These are phyloP conservation scores for Sclerotinia sclerotiorum DNA, from an alignment of 2,329 filamentous ascomycete species.

Conservation along the genomic window DNA sequence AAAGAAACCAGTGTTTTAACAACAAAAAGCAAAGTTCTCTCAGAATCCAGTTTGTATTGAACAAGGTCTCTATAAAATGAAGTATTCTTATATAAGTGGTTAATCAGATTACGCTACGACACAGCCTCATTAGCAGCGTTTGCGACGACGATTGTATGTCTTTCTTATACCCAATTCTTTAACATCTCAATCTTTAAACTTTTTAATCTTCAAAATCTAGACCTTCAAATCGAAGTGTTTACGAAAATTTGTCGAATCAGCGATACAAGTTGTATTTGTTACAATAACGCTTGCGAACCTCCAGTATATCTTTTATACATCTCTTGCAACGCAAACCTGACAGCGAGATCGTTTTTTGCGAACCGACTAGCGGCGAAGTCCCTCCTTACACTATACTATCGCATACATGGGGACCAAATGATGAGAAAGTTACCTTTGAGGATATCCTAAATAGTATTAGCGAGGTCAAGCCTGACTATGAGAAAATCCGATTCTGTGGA, in stretches of 20 bases:
- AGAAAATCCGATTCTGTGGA: not conserved
- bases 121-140: not conserved
- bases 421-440: conserved; percentile 6
- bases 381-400: conserved; percentile 3
- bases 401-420: conserved; percentile 1
- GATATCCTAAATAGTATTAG: not conserved
- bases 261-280: too few species aligned
- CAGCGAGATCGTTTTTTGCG: too few species aligned
- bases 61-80: not conserved
- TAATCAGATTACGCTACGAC: not conserved
- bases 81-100: not conserved
- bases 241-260: too few species aligned
- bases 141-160: not conserved
- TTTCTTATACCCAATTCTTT: not conserved
- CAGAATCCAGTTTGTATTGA: not conserved
- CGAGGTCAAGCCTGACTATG: not conserved
- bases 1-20: not conserved
- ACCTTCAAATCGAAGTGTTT: too few species aligned
- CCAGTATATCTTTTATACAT: too few species aligned
- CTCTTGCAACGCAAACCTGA: too few species aligned
- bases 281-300: too few species aligned
- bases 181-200: too few species aligned
- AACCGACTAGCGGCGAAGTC: too few species aligned
- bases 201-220: too few species aligned
- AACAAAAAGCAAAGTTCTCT: not conserved